phyloP scores from a whole-genome alignment of 192 early-diverging fungal species.

The Coemansia biformis region DNA sequence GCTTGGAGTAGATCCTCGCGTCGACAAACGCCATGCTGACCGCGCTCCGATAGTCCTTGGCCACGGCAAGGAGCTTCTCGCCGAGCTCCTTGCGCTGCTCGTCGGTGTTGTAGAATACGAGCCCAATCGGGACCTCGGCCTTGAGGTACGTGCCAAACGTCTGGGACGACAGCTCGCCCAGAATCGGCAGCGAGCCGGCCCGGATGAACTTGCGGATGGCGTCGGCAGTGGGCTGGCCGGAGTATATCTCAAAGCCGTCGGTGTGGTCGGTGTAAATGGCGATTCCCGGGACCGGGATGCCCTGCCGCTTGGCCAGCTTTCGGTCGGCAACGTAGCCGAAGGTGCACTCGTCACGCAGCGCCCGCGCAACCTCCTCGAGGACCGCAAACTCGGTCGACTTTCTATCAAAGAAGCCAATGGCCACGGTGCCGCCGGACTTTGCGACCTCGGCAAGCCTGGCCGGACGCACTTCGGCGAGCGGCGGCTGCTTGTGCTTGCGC shows the following conservation, averaged over 20 bases:
- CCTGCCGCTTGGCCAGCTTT: slow-evolving; percentile 49
- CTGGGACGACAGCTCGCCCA: slow-evolving; percentile 83
- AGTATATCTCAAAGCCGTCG: slow-evolving; percentile 62
- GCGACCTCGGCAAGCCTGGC: slow-evolving; percentile 65
- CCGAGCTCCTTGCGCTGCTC: slow-evolving; percentile 56
- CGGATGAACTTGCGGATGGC: slow-evolving; percentile 64
- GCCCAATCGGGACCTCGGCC: slow-evolving; percentile 78
- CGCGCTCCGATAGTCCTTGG: slow-evolving; percentile 76
- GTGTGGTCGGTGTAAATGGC: slow-evolving; percentile 84
- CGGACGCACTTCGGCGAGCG: slow-evolving; percentile 61
- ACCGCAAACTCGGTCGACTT: slow-evolving; percentile 55
- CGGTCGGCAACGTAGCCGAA: slow-evolving; percentile 75
- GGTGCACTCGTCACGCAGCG: slow-evolving; percentile 75
- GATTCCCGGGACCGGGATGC: slow-evolving; percentile 59
- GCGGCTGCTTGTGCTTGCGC: slow-evolving; percentile 81
- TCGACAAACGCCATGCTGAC: slow-evolving; percentile 87
- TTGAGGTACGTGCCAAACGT: slow-evolving; percentile 83
- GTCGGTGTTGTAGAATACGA: slow-evolving; percentile 68
- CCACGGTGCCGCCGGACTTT: slow-evolving; percentile 71
- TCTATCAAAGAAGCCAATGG: slow-evolving; percentile 71
- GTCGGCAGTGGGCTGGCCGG: slow-evolving; percentile 53
- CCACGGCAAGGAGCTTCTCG: slow-evolving; percentile 57
- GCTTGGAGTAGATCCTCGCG: slow-evolving; percentile 70
- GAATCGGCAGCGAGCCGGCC: slow-evolving; percentile 68
- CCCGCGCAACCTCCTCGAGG: slow-evolving; percentile 63